Percentiles rank a stretch among this genome's conserved stretches.
Conservation (phyloP, 2,329 filamentous ascomycete species). For the Escovopsis sp. region DNA sequence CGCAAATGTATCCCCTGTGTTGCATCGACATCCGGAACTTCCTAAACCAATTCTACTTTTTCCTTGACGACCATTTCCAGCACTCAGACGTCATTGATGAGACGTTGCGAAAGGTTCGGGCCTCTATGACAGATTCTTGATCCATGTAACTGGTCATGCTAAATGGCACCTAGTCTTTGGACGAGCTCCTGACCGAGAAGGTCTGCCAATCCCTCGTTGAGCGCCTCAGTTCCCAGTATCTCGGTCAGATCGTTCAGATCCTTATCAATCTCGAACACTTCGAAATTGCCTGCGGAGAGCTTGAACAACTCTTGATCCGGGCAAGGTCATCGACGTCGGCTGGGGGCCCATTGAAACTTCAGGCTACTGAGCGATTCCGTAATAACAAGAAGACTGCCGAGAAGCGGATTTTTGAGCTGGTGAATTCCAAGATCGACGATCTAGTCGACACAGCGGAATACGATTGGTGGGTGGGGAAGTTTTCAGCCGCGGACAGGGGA, state of each 20-base stretch:
- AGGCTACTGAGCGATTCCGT: constrained; percentile 73
- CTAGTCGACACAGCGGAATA: constrained; percentile 95
- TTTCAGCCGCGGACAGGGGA: not conserved
- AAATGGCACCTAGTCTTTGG: constrained; percentile 50
- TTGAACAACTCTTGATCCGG: constrained; percentile 73
- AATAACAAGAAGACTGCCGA: constrained; percentile 90
- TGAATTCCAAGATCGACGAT: constrained; percentile 97
- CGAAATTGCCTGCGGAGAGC: constrained; percentile 77
- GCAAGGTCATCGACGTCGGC: constrained; percentile 70
- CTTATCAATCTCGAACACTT: constrained; percentile 96
- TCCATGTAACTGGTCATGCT: not conserved
- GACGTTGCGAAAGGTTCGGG: constrained; percentile 56
- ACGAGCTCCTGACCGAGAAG: constrained; percentile 82
- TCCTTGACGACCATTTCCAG: constrained; percentile 90
- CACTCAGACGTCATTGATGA: constrained; percentile 83
- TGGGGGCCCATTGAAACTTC: constrained; percentile 63
- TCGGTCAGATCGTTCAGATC: constrained; percentile 96
- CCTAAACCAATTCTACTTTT: constrained; percentile 95
- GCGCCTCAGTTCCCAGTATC: constrained; percentile 76
- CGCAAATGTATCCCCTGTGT: constrained; percentile 96
- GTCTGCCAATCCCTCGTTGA: constrained; percentile 86
- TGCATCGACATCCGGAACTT: constrained; percentile 98
- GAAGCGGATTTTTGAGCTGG: constrained; percentile 94
- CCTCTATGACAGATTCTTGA: constrained; percentile 1
- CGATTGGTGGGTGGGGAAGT: constrained; percentile 74